Evolutionary conservation across 116 monocot species (phyloP).

Genomic region (Phalaenopsis hybrid): DNA sequence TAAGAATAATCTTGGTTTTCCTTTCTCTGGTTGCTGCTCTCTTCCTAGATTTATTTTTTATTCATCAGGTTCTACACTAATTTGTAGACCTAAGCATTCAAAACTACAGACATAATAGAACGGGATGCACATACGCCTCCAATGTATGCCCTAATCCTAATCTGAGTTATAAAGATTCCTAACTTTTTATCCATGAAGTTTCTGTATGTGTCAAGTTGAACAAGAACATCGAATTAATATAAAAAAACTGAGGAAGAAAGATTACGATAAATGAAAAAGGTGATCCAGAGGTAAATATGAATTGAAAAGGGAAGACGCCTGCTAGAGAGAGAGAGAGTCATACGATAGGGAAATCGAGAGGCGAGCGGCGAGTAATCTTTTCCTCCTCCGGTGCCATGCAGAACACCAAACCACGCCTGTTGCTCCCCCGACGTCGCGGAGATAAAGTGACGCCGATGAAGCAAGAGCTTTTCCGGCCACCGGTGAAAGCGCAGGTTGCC

Average conservation of each 20-base stretch:
- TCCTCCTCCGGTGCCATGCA: slow-evolving; percentile 78
- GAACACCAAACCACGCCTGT: slow-evolving; percentile 12
- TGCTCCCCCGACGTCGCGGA: neutral
- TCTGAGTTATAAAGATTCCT: neutral
- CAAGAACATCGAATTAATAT: neutral
- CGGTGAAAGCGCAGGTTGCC: neutral
- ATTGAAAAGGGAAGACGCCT: neutral
- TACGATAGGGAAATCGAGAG: slow-evolving; percentile 86
- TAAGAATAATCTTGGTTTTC: too few relatives aligned
- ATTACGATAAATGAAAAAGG: neutral
- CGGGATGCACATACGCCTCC: neutral
- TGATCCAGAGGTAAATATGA: neutral
- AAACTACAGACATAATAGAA: neutral
- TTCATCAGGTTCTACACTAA: too few relatives aligned
- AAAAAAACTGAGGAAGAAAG: neutral
- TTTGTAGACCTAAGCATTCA: neutral
- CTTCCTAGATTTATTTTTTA: too few relatives aligned
- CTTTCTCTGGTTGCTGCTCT: too few relatives aligned
- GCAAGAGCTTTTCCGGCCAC: neutral
- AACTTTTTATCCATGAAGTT: neutral
- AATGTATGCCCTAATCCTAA: neutral
- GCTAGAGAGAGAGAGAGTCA: neutral
- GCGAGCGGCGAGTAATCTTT: slow-evolving; percentile 83
- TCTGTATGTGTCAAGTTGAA: neutral
- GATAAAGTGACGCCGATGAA: too few relatives aligned